Conservation (phyloP, 192 early-diverging fungal genomes). For the Coemansia aciculifera region DNA sequence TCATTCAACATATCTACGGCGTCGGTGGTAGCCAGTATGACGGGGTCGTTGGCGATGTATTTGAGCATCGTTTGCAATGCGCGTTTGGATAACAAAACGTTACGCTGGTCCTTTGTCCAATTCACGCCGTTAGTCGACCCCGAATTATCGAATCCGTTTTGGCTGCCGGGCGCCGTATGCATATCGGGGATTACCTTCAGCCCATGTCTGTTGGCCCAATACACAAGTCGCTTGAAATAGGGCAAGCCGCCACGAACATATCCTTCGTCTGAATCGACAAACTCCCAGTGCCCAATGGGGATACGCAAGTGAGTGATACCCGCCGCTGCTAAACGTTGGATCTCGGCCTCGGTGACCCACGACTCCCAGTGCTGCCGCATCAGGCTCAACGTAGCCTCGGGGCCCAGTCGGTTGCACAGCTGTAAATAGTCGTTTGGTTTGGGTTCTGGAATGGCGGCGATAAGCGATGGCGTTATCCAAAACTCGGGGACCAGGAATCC, state of each 20-base stretch:
- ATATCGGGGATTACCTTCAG: conserved; percentile 60
- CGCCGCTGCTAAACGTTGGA: conserved; percentile 51
- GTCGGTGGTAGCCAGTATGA: conserved; percentile 39
- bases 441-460: conserved; percentile 46
- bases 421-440: conserved; percentile 51
- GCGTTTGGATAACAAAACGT: conserved; percentile 56
- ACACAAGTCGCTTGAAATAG: conserved; percentile 51
- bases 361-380: conserved; percentile 58
- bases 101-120: conserved; percentile 50
- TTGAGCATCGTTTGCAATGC: conserved; percentile 58
- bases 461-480: conserved; percentile 60
- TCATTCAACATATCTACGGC: conserved; percentile 52
- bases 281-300: conserved; percentile 65
- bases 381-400: conserved; percentile 37
- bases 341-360: conserved; percentile 60
- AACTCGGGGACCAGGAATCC: conserved; percentile 63
- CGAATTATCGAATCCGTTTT: conserved; percentile 63
- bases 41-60: conserved; percentile 55
- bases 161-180: conserved; percentile 61
- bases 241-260: conserved; percentile 53
- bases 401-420: conserved; percentile 52
- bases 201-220: conserved; percentile 58
- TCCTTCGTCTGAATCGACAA: conserved; percentile 57
- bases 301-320: conserved; percentile 60
- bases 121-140: conserved; percentile 49